Conservation (phyloP, 1,284 basidiomycete species). For the Anthracocystis panici-leucophaei region DNA sequence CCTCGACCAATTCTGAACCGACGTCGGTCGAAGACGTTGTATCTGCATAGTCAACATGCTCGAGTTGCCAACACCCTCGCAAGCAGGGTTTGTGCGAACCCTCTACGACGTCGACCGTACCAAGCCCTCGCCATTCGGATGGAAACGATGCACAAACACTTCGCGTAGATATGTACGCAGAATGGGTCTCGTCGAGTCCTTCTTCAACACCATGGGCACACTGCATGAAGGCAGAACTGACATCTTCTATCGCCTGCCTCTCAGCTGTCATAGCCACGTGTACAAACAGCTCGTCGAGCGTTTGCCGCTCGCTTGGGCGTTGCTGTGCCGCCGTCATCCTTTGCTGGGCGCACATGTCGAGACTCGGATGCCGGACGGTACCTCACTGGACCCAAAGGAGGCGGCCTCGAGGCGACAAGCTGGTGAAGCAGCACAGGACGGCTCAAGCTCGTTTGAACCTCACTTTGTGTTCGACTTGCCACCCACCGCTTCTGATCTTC, state of each 20-base stretch:
- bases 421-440: slow-evolving; percentile 41
- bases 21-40: too few species aligned
- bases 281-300: slow-evolving; percentile 27
- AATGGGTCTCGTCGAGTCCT: slow-evolving; percentile 51
- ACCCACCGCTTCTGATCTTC: slow-evolving; percentile 17
- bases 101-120: slow-evolving; percentile 45
- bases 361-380: slow-evolving; percentile 31
- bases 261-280: slow-evolving; percentile 21
- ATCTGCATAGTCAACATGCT: slow-evolving; percentile 35
- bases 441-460: slow-evolving; percentile 45
- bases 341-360: slow-evolving; percentile 31
- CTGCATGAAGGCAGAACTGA: slow-evolving; percentile 50
- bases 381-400: slow-evolving; percentile 20
- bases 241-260: slow-evolving; percentile 42
- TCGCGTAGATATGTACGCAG: slow-evolving; percentile 33
- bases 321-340: slow-evolving; percentile 46
- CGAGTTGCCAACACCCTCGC: slow-evolving; percentile 17
- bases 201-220: slow-evolving; percentile 49
- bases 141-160: slow-evolving; percentile 21
- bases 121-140: slow-evolving; percentile 42
- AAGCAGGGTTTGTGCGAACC: slow-evolving; percentile 31
- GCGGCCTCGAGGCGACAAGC: slow-evolving; percentile 26
- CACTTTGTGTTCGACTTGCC: slow-evolving; percentile 43
- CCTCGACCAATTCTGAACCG: background rate
- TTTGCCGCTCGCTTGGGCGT: slow-evolving; percentile 41